Percentiles rank a stretch among this genome's conserved stretches.
These are phyloP conservation scores for Cicer chorassanicum DNA, from an alignment of 306 rosid genomes.

Conservation along the genomic window DNA sequence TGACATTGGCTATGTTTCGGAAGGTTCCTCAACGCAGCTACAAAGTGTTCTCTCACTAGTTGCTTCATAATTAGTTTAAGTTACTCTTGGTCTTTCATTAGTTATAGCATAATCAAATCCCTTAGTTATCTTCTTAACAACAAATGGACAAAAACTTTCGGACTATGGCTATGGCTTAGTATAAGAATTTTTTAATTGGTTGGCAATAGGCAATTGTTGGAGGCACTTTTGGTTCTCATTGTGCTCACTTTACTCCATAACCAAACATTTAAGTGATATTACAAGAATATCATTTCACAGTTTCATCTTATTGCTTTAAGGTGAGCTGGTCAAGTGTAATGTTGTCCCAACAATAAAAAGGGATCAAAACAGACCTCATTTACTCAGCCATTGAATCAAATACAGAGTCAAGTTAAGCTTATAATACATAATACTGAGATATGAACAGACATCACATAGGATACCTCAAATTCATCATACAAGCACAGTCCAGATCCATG, in stretches of 20 bases:
- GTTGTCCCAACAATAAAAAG: no score
- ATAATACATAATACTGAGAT: no score
- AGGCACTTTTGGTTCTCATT: no score
- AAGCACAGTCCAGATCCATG: conserved; percentile 4
- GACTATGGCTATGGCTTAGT: neutral
- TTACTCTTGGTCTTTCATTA: conserved; percentile 25
- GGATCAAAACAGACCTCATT: no score
- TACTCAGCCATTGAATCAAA: no score
- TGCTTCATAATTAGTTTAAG: neutral
- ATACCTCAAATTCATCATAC: conserved; percentile 3
- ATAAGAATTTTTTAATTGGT: neutral
- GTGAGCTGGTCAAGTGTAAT: no score
- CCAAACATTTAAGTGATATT: no score
- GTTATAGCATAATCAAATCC: neutral
- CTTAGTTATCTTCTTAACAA: neutral
- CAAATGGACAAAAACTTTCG: neutral
- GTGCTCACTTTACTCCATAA: no score
- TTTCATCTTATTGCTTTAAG: no score
- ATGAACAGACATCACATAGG: neutral
- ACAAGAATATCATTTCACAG: no score
- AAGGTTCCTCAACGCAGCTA: conserved; percentile 60
- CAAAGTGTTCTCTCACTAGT: conserved; percentile 31
- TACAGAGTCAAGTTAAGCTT: no score
- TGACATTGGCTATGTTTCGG: conserved; percentile 42
- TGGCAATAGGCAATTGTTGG: neutral